phyloP scores from a whole-genome alignment of 768 basidiomycete species.

The Aureoboletus auriporus region DNA sequence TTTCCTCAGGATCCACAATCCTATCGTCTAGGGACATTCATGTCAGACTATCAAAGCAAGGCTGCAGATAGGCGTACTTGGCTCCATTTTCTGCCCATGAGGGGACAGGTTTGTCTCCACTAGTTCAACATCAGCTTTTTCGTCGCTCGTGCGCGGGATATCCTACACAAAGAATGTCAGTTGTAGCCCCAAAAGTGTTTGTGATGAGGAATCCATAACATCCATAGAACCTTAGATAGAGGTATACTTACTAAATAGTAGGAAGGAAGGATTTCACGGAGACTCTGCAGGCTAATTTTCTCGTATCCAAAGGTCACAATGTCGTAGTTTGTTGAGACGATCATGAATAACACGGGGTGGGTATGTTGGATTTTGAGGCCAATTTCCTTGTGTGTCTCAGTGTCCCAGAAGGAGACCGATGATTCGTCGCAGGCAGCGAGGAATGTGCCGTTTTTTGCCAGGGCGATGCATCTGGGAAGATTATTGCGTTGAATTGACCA shows the following conservation, averaged over 20 bases:
- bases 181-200: no score
- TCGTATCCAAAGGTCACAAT: neutral
- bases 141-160: no score
- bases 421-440: neutral
- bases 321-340: slow-evolving; percentile 6
- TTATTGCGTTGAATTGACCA: neutral
- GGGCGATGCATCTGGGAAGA: neutral
- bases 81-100: no score
- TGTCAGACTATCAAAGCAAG: no score
- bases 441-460: neutral
- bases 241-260: no score
- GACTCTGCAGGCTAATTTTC: neutral
- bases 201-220: no score
- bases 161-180: no score
- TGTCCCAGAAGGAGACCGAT: slow-evolving; percentile 9
- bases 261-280: slow-evolving; percentile 2
- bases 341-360: neutral
- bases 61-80: no score
- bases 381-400: neutral
- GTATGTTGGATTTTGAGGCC: neutral
- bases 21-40: no score
- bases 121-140: no score
- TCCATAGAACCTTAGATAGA: neutral
- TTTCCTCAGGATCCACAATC: no score
- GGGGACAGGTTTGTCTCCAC: no score